A percentile compares a stretch with the other conserved stretches of the same genome.
Conservation (phyloP, 176 grass and related monocot species). For the Neostapfia colusana region DNA sequence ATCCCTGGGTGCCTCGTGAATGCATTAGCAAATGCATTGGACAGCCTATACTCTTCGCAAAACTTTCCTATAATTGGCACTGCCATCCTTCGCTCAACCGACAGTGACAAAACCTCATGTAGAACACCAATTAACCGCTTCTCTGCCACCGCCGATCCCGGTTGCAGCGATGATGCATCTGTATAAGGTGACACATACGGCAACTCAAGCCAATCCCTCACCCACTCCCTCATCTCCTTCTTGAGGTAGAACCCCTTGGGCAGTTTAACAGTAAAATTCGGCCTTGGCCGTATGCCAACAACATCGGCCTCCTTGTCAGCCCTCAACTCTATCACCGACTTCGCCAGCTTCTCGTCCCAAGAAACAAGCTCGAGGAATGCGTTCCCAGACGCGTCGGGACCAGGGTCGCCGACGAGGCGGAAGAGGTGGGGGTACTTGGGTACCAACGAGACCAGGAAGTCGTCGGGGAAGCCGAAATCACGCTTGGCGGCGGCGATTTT, state of each 20-base stretch:
- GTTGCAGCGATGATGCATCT: conserved; percentile 43
- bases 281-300: conserved; percentile 58
- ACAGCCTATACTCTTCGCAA: conserved; percentile 61
- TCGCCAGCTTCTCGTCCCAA: conserved; percentile 50
- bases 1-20: conserved; percentile 83
- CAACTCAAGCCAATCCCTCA: conserved; percentile 88
- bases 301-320: conserved; percentile 68
- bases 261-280: conserved; percentile 67
- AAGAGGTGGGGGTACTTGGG: conserved; percentile 58
- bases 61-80: conserved; percentile 81
- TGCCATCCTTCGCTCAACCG: conserved; percentile 58
- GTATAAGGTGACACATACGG: conserved; percentile 71
- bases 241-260: conserved; percentile 80
- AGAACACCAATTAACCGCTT: conserved; percentile 74
- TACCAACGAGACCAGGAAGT: conserved; percentile 69
- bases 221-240: conserved; percentile 87
- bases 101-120: conserved; percentile 77
- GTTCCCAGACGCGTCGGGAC: conserved; percentile 39
- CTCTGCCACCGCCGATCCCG: conserved; percentile 59
- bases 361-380: conserved; percentile 63
- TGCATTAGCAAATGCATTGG: conserved; percentile 67
- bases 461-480: conserved; percentile 80
- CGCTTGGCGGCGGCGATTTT: conserved; percentile 69
- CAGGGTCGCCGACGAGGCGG: conserved; percentile 51
- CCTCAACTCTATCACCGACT: conserved; percentile 63